phyloP scores from a whole-genome alignment of 352 stramenopile genomes.

The Globisporangium yorkense region DNA sequence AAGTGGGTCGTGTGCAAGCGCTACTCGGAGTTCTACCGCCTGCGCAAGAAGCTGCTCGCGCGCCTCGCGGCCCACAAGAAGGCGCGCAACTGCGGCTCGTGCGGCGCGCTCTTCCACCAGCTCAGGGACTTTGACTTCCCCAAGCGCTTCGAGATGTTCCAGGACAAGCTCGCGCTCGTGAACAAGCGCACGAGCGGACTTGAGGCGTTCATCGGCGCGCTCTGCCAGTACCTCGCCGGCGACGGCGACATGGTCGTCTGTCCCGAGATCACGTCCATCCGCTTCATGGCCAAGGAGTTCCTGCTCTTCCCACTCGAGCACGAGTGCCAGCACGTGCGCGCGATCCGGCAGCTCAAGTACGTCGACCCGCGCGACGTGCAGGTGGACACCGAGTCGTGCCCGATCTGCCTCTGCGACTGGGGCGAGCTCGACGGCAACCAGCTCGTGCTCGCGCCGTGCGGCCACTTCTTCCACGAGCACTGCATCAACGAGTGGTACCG shows the following conservation, averaged over 20 bases:
- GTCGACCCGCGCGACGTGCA: conserved; percentile 76
- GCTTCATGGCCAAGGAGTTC: conserved; percentile 81
- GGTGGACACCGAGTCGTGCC: conserved; percentile 75
- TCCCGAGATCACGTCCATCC: conserved; percentile 51
- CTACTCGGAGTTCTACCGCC: conserved; percentile 81
- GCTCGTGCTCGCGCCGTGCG: conserved; percentile 72
- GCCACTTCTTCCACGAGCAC: conserved; percentile 85
- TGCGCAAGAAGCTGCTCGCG: conserved; percentile 67
- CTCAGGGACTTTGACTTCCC: conserved; percentile 74
- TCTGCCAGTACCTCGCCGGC: conserved; percentile 65
- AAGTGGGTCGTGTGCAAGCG: conserved; percentile 87
- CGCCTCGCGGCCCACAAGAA: conserved; percentile 60
- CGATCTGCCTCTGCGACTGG: conserved; percentile 84
- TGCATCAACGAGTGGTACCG: conserved; percentile 89
- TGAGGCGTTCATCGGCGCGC: conserved; percentile 72
- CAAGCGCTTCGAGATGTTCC: conserved; percentile 66
- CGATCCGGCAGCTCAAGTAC: conserved; percentile 81
- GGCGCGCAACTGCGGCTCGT: conserved; percentile 37
- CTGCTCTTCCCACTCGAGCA: conserved; percentile 78
- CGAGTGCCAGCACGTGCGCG: conserved; percentile 74
- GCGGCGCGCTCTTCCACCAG: conserved; percentile 41
- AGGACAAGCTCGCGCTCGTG: conserved; percentile 59
- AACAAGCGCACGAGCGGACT: conserved; percentile 52
- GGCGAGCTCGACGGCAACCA: conserved; percentile 76
- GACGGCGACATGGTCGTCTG: conserved; percentile 47